phyloP scores from a whole-genome alignment of 2,329 filamentous ascomycete species.

The Diaporthe sp. region DNA sequence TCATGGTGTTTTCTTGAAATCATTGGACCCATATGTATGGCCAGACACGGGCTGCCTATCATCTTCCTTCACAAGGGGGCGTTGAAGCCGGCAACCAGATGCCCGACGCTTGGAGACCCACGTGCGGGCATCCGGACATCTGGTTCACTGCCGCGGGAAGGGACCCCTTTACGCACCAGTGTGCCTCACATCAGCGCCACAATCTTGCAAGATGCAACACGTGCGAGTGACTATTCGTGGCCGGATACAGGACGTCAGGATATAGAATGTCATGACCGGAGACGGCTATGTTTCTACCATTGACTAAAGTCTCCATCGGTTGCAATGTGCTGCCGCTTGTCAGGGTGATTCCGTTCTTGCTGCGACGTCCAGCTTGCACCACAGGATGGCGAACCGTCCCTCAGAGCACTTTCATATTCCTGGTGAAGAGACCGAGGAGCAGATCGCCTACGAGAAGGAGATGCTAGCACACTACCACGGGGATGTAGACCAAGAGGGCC shows the following conservation, averaged over 20 bases:
- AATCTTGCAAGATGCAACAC: not conserved
- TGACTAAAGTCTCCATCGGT: too few species aligned
- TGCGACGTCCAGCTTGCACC: not conserved
- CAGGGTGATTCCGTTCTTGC: too few species aligned
- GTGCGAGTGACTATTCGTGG: not conserved
- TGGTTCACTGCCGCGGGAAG: not conserved
- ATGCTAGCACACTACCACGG: not conserved
- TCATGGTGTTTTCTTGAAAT: not conserved
- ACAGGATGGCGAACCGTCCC: not conserved
- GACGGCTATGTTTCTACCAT: not conserved
- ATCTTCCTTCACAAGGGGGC: not conserved
- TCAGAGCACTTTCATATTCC: slow-evolving; percentile 7
- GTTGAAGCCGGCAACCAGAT: not conserved
- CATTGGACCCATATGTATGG: not conserved
- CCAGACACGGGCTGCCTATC: not conserved
- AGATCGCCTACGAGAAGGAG: not conserved
- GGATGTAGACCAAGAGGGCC: not conserved
- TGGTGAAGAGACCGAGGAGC: slow-evolving; percentile 16
- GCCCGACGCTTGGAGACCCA: not conserved
- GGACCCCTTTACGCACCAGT: not conserved
- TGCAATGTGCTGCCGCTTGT: not conserved
- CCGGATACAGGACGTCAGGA: too few species aligned
- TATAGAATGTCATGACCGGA: too few species aligned
- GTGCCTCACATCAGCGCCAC: not conserved
- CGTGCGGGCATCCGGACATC: slow-evolving; percentile 3